Base-by-base conservation (phyloP, 1,284 basidiomycete species). In the Cryptococcus deneoformans region DNA sequence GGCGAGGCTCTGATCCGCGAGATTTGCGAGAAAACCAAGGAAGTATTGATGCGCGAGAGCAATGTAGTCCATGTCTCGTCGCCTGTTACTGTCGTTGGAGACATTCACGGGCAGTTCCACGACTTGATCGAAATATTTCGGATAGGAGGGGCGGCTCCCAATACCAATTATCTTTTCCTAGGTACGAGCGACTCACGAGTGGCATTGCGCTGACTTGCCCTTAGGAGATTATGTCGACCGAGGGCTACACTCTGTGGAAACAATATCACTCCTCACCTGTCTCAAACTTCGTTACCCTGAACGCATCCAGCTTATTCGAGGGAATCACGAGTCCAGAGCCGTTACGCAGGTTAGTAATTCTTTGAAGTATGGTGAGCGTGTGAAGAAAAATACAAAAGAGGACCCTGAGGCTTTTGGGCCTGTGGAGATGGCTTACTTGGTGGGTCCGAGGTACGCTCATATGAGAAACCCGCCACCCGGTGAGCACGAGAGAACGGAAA, bases 81-180 rank as follows among this genome's bases (percentile, higher is more conserved):
- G 1, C 96, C 96, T n/a, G 93, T 99, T 46, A 99, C 96, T 1
- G 96, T 99, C 36, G 95, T 99, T 36, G 96, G 96, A 54, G 96
- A 99, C 76, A 99, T 99, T 55, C 95, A 99, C 78, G 95, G 73
- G 14, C 95, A 99, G 84, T 99, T 99, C 80, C 96, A 99, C 81
- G 96, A 99, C 81, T 84, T 99, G 67, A 90, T 99, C 74, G 95
- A 99, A 80, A 98, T 99, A 75, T 99, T 99, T 72, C 85, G 94
- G 51, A 99, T 99, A 83, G 95, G 96, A 50, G 95, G 95, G 42
- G 92, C 92, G 69, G 91, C 92, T 2, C 95, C 95, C 2, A 84
- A 94, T 71, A 99, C 95, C 38, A 99, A 99, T 77, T 99, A 99
- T 78, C 85, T 99, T 63, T 97, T 97, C 75, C 85, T 97, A 40